A percentile compares a stretch with the other conserved stretches of the same genome.
phyloP scores from a whole-genome alignment of 2,329 filamentous ascomycete species.

The Ophiocordyceps camponoti-floridani region DNA sequence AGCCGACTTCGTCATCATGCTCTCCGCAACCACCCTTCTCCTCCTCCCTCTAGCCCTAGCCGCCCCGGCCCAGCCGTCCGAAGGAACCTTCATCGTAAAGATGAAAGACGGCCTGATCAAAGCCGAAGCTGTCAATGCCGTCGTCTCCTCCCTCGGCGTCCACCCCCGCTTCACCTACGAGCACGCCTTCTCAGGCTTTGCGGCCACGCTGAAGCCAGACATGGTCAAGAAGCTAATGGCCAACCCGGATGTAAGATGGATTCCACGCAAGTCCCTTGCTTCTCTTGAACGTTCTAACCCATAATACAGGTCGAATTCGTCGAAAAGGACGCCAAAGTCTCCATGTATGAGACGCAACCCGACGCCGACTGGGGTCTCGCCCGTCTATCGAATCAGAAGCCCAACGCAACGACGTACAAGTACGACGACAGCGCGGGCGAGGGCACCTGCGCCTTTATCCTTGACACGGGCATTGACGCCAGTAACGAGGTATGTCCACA shows the following conservation, averaged over 20 bases:
- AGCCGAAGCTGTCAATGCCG: constrained; percentile 7
- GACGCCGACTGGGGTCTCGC: constrained; percentile 22
- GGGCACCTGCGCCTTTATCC: constrained; percentile 23
- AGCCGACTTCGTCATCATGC: constrained; percentile 9
- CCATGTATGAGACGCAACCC: constrained; percentile 32
- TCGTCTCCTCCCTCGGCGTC: constrained; percentile 11
- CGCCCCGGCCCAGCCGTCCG: constrained; percentile 13
- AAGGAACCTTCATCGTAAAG: constrained; percentile 20
- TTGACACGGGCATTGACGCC: constrained; percentile 24
- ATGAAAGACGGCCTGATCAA: constrained; percentile 10
- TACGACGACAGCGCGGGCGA: constrained; percentile 19
- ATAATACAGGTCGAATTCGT: constrained; percentile 14
- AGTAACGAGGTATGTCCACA: constrained; percentile 17
- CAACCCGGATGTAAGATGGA: constrained; percentile 9
- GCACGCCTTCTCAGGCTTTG: constrained; percentile 11
- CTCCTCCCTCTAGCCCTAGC: constrained; percentile 14
- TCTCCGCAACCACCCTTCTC: constrained; percentile 13
- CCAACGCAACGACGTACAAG: constrained; percentile 12
- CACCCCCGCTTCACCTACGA: constrained; percentile 14
- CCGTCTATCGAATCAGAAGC: constrained; percentile 16
- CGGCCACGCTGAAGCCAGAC: constrained; percentile 8
- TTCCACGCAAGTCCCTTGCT: neutral
- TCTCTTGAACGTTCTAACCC: neutral
- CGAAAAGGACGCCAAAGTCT: constrained; percentile 20
- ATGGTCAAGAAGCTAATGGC: constrained; percentile 10